Base-by-base conservation (phyloP, 2,329 filamentous ascomycete genomes). In the Metarhizium rileyi region DNA sequence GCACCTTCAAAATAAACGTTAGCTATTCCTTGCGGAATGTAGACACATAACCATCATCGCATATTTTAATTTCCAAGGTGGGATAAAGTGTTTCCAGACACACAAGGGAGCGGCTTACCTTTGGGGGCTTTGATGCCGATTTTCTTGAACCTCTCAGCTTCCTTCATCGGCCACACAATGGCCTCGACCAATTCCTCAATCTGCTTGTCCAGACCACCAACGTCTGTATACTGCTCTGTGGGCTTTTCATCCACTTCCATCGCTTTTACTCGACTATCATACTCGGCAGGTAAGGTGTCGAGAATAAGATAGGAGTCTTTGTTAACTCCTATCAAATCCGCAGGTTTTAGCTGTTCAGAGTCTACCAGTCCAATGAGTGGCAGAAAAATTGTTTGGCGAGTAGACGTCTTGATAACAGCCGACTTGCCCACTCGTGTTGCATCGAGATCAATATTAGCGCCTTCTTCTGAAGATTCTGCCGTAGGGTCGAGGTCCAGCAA, bases 181-280 rank as follows among this genome's bases (percentile, higher is more conserved):
- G 93, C 93, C 73, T 98, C 93, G 8, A 98, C 90, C 49, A 98
- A 79, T 72, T 98, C 94, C 68, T 96, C 91, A 64, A 98, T 98
- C 75, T 98, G 93, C 74, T 98, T 98, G 71, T 96, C 90, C 61
- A 98, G 70, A 47, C 93, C 93, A 71, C 93, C 93, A 14, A 98
- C 94, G 72, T 98, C 93, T 49, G 85, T 93, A 73, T 98, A 98
- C 72, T 97, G 95, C 71, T 98, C 93, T 36, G 90, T 97, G 9
- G 93, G 94, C 77, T 98, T 98, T 78, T 98, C 94, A 63, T 98
- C 93, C 7, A 98, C 93, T 74, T 98, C 94, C 93, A 98, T 98
- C 33, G 94, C 94, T 76, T 98, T 98, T 57, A 98, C 93, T 68
- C 93, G 83, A 72, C 91, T 97, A 66, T 98, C 93, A 65, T 98